Base-by-base conservation (phyloP, 164 flowering plant genomes). In the Taxillus chinensis region DNA sequence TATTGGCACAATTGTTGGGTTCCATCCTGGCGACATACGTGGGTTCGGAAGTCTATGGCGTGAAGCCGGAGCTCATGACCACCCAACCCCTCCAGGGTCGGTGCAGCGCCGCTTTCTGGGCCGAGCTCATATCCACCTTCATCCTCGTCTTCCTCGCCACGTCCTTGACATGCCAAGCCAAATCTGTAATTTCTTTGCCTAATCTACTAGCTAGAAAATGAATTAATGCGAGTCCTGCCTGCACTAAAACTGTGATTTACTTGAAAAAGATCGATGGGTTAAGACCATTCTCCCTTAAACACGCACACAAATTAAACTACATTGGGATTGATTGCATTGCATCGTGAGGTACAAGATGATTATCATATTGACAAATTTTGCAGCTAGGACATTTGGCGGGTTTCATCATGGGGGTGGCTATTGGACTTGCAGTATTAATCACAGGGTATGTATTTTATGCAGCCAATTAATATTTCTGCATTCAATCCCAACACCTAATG, bases 381-480 rank as follows among this genome's bases (percentile, higher is more conserved):
- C 82, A 89, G 96, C 65, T 77, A 5, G 79, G 82, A 5, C 78
- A 75, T 7, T 38, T 82, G 14, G 64, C 93, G 55, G 90, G 89
- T 16, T 64, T 88, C 59, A 77, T 74, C 2, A 56, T 78, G 55
- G 96, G 90, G 12, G 68, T 79, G 16, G 80, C 81, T 54, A 84
- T 86, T 66, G 82, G 76, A 16, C 82, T 91, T 7, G 87, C 86
- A 49, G 86, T 91, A 49, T 66, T 91, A 27, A 74, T 88, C 48
- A 77, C 92, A 17, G 96, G 87, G 97, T 90, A 80, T 4, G 68
- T 45, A 39, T n/a, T n/a, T n/a, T n/a, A n/a, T n/a, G n/a, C n/a
- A n/a, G n/a, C n/a, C 12, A 42, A 46, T 65, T 0, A 13, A 41
- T 11, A 5, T 53, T 7, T 43, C 10, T 27, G 27, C 27, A 27